Conservation (phyloP, 331 rosid genomes). For the Phaseolus coccineus region DNA sequence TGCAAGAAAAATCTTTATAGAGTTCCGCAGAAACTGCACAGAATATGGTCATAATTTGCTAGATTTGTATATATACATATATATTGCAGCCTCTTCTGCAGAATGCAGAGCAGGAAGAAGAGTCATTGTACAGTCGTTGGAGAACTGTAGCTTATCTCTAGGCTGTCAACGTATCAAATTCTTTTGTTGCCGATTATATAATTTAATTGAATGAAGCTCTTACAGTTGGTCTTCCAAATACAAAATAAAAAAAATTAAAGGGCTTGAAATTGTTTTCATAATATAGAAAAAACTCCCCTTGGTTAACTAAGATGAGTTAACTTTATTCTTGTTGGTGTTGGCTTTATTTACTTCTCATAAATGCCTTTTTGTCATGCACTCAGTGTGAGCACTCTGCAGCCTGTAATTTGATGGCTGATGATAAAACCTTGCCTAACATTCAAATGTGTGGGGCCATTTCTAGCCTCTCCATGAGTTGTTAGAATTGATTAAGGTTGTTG, state of each 20-base stretch:
- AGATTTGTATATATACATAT: slow-evolving; percentile 57
- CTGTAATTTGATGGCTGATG: slow-evolving; percentile 26
- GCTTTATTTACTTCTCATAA: neutral
- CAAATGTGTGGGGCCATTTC: slow-evolving; percentile 30
- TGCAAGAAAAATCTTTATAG: slow-evolving; percentile 45
- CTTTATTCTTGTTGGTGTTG: neutral
- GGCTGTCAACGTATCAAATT: slow-evolving; percentile 59
- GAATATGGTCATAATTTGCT: slow-evolving; percentile 50
- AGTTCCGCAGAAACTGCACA: slow-evolving; percentile 53
- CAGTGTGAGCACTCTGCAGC: neutral
- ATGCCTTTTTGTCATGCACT: slow-evolving; percentile 6
- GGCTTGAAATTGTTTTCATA: slow-evolving; percentile 39
- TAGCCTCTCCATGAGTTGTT: neutral
- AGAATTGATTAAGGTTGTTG: slow-evolving; percentile 28
- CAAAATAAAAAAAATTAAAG: neutral
- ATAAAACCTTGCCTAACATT: neutral
- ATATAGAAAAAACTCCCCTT: slow-evolving; percentile 22
- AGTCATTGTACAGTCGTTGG: slow-evolving; percentile 70
- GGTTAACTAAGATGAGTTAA: neutral
- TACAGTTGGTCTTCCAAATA: slow-evolving; percentile 50
- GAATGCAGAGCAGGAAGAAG: slow-evolving; percentile 66
- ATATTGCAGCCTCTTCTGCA: slow-evolving; percentile 67
- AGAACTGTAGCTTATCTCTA: slow-evolving; percentile 68
- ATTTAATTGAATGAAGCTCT: slow-evolving; percentile 60
- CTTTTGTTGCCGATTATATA: slow-evolving; percentile 50